These are phyloP conservation scores for Flaveria trinervia DNA, from an alignment of 129 eudicot species.

Conservation along the genomic window DNA sequence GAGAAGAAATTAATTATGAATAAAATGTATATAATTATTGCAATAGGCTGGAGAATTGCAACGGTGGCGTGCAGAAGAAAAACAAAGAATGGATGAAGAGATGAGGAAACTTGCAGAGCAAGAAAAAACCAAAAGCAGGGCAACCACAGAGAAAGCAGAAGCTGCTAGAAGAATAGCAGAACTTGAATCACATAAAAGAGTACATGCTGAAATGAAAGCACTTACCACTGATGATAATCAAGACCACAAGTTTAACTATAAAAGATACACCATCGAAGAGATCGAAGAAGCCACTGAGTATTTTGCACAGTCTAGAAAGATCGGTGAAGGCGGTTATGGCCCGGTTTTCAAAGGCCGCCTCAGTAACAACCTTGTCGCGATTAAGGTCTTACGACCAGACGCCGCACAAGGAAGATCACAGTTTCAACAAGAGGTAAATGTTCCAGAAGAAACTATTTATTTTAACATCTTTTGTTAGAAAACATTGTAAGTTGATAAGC, in stretches of 20 bases:
- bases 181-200: slow-evolving; percentile 41
- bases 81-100: slow-evolving; percentile 43
- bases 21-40: neutral
- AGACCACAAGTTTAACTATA: slow-evolving; percentile 38
- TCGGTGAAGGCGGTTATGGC: slow-evolving; percentile 94
- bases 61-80: slow-evolving; percentile 42
- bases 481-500: no score
- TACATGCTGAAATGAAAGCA: slow-evolving; percentile 41
- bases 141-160: slow-evolving; percentile 44
- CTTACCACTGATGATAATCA: slow-evolving; percentile 20
- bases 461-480: no score
- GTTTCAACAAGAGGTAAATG: slow-evolving; percentile 63
- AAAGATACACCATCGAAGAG: slow-evolving; percentile 66
- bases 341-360: slow-evolving; percentile 75
- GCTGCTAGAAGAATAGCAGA: slow-evolving; percentile 47
- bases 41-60: slow-evolving; percentile 63
- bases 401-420: slow-evolving; percentile 82
- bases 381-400: slow-evolving; percentile 75
- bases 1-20: no score
- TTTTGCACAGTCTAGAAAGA: slow-evolving; percentile 50
- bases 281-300: slow-evolving; percentile 70
- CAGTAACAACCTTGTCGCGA: slow-evolving; percentile 63
- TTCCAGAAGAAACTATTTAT: no score
- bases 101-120: slow-evolving; percentile 30
- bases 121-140: slow-evolving; percentile 37